Conservation (phyloP, 768 basidiomycete genomes). For the Cantharellus anzutake region DNA sequence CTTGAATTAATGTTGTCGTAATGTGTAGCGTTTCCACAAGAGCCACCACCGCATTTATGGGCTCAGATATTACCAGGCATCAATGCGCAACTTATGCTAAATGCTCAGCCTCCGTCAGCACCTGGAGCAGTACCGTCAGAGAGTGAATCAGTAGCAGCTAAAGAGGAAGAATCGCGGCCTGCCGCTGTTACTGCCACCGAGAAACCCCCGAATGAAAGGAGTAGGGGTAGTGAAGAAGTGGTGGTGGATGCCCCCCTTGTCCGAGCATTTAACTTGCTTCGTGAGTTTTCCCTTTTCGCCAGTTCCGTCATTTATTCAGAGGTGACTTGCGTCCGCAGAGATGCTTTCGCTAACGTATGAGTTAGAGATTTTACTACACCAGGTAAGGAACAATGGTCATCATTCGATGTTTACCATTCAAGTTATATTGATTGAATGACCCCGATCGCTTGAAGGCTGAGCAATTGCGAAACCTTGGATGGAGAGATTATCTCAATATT, state of each 20-base stretch:
- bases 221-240: neutral
- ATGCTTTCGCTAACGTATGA: constrained; percentile 88
- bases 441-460: constrained; percentile 27
- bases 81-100: neutral
- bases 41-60: neutral
- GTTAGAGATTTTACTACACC: constrained; percentile 72
- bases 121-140: neutral
- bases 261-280: constrained; percentile 73
- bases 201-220: neutral
- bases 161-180: too few species aligned
- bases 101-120: neutral
- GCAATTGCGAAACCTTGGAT: constrained; percentile 68
- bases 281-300: constrained; percentile 27
- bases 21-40: neutral
- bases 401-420: too few species aligned
- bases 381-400: constrained; percentile 18
- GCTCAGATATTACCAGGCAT: neutral
- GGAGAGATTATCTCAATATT: constrained; percentile 58
- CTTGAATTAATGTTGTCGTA: neutral
- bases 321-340: constrained; percentile 27
- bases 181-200: neutral
- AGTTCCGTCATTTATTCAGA: neutral
- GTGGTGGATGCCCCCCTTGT: constrained; percentile 61
- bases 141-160: neutral
- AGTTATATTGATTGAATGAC: neutral